Evolutionary conservation across 139 green algal species (phyloP), one percentile per base, ranked within the genome.

Genomic region (Coccomyxa sp.): DNA sequence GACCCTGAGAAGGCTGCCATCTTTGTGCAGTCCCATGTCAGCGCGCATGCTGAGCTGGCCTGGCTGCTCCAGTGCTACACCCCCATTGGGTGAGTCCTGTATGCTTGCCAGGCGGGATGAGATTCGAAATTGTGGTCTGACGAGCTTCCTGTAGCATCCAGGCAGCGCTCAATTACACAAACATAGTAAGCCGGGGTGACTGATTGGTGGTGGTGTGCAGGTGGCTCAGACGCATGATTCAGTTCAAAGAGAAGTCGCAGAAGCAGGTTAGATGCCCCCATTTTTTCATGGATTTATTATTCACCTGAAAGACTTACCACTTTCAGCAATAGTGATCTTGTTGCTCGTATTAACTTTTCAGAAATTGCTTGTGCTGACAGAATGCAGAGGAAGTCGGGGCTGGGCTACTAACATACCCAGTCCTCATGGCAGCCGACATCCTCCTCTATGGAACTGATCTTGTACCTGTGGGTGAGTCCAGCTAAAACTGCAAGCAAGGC

Each of bases 341-440:
- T 11, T 51, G 38, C 38, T 51, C 38, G 7, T 51, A 7, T 7
- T 51, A 51, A 3, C 38, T 51, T 51, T n/a, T 68, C 60, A 25
- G 60, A 11, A 9, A 25, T 21, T 71, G 18, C 45, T 58, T 77
- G 27, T 16, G 13, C 28, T 32, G 86, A 77, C 85, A 92, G 85
- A 58, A 67, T n/a, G 94, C 92, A 13, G 95, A 97, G 85, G 92
- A 98, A 71, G 97, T 99, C 27, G 88, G 92, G 58, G 90, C 94
- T 3, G 97, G 97, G 0, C 94, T 99, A 23, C 92, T 99, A 79
- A 98, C 93, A 28, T 99, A 99, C 90, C 97, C 97, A 9, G 94
- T 98, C n/a, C 93, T 99, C 66, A 99, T 99, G 97, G 97, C 97
- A 16, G 93, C 96, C 30, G 97, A 99, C 90, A 99, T 99, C 85